Evolutionary conservation across 441 rosid genomes (phyloP), one percentile per base, ranked within the genome.

Genomic region (Lepidium campestre): DNA sequence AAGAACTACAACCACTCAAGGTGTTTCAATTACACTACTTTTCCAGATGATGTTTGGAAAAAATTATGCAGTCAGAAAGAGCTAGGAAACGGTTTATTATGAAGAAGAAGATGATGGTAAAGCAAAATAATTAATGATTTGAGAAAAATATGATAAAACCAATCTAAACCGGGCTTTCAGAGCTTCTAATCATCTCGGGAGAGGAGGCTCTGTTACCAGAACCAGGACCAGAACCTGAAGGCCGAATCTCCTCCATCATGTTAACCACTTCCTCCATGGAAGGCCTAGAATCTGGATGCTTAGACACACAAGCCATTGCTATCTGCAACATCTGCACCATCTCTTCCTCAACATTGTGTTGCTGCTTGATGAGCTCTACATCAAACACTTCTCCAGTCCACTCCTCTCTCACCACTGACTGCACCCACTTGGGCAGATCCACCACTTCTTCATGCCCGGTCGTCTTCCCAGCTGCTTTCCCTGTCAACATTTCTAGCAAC

Each of bases 301-400:
- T 75, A 2, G 84, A 80, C 29, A 88, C 89, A 25, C 94, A 86
- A 5, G 86, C 80, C 94, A 88, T 81, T 40, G 91, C 94, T 67
- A 84, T 68, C 67, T 88, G 88, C 58, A 88, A 80, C 91, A 84
- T 82, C 77, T 88, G 89, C 68, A 88, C 94, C 84, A 88, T 76
- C 79, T 86, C 91, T 71, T 86, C 94, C 66, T 88, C 91, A 0
- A 80, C 79, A 29, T 81, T 82, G 35, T 73, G 68, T 18, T 79
- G 74, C 31, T 78, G 85, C 77, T 77, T 85, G 56, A 84, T 81
- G 4, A 88, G 79, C 68, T 86, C 91, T 32, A 81, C 80, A 10
- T 88, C 94, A 35, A 86, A 88, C 62, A 88, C 94, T 80, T 88
- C 94, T 0, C 89, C 85, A 5, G 91, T 88, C 94, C 94, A 88